A percentile compares a stretch with the other conserved stretches of the same genome.
Conservation (phyloP, 1,284 basidiomycete genomes). For the Apiotrichum siamense region DNA sequence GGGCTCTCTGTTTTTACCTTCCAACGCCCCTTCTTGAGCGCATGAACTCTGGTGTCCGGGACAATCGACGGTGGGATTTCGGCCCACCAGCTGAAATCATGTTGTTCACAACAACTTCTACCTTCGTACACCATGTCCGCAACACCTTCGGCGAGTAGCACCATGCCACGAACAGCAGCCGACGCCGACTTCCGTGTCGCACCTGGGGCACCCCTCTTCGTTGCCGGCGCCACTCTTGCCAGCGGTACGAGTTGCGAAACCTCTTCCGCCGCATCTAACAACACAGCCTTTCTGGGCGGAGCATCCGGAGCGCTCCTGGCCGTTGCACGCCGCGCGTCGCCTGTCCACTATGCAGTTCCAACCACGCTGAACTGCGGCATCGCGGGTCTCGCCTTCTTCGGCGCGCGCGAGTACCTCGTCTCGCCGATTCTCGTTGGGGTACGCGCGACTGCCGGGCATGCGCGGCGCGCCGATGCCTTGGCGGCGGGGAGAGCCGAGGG, state of each 20-base stretch:
- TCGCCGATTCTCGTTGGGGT: slow-evolving; percentile 32
- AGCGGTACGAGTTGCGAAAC: not conserved
- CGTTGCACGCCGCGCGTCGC: slow-evolving; percentile 26
- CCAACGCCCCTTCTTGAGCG: not conserved
- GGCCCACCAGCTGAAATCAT: no score
- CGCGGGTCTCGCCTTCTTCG: slow-evolving; percentile 37
- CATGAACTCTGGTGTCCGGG: no score
- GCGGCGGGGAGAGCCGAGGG: not conserved
- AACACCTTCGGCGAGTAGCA: no score
- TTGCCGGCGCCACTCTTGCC: slow-evolving; percentile 8
- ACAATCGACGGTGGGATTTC: no score
- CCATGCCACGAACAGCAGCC: not conserved
- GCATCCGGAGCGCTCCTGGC: slow-evolving; percentile 33
- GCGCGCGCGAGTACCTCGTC: slow-evolving; percentile 42
- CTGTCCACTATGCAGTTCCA: slow-evolving; percentile 26
- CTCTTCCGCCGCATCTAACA: not conserved
- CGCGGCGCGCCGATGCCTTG: slow-evolving; percentile 12
- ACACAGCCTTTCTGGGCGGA: slow-evolving; percentile 26
- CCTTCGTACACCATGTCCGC: no score
- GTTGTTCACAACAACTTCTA: no score
- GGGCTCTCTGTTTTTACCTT: not conserved
- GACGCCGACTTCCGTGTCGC: slow-evolving; percentile 13
- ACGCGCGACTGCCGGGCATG: slow-evolving; percentile 22
- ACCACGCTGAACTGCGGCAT: slow-evolving; percentile 40
- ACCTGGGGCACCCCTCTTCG: slow-evolving; percentile 16